Evolutionary conservation across 2,329 filamentous ascomycete species (phyloP).

Genomic region (Sporothrix schenckii): DNA sequence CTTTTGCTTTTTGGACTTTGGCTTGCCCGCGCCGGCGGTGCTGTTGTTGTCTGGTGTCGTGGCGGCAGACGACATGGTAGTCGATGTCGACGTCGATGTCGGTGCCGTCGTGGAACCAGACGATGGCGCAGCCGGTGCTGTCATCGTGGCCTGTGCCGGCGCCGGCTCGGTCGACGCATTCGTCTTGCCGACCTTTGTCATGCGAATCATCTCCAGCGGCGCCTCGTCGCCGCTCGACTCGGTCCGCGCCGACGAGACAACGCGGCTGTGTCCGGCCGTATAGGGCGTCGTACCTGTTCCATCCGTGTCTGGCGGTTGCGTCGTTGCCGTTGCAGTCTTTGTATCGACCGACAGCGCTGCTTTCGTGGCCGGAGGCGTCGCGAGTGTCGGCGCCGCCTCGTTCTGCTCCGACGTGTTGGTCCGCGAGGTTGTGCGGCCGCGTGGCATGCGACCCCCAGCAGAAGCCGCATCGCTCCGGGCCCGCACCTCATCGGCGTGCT

Average conservation of each 20-base stretch:
- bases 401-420: not conserved
- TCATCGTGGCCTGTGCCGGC: not conserved
- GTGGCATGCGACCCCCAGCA: not conserved
- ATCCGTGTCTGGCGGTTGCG: not conserved
- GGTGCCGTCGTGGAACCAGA: not conserved
- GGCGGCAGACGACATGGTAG: not conserved
- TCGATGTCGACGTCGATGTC: constrained; percentile 4
- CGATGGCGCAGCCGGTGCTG: not conserved
- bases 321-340: not conserved
- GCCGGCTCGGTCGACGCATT: constrained; percentile 33
- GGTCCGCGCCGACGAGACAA: constrained; percentile 39
- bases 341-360: not conserved
- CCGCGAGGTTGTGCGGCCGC: not conserved
- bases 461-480: not conserved
- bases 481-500: constrained; percentile 48
- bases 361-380: not conserved
- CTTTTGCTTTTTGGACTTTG: constrained; percentile 41
- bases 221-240: constrained; percentile 75
- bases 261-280: not conserved
- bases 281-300: not conserved
- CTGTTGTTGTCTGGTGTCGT: not conserved
- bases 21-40: not conserved
- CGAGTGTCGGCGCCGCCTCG: not conserved
- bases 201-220: constrained; percentile 79
- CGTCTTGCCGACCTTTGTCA: constrained; percentile 47